Conservation (phyloP, 805 yeast species). For the Cyberlindnera mrakii region DNA sequence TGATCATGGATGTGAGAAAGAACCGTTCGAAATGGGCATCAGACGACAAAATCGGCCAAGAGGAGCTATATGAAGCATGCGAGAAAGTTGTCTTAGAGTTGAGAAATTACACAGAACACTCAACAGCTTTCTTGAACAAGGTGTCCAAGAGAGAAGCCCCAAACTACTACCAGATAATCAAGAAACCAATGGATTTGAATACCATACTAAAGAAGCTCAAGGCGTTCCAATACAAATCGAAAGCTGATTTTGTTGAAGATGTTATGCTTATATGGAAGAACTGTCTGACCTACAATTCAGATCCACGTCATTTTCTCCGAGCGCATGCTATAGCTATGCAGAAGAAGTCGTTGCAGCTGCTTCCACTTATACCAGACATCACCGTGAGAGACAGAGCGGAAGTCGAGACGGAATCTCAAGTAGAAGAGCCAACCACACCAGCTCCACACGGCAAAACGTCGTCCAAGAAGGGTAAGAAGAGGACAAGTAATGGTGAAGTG, state of each 20-base stretch:
- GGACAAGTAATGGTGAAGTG: slow-evolving; percentile 30
- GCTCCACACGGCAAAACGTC: slow-evolving; percentile 24
- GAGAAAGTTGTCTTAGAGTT: slow-evolving; percentile 90
- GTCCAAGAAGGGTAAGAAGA: slow-evolving; percentile 34
- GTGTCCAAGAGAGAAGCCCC: slow-evolving; percentile 99
- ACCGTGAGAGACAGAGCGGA: slow-evolving; percentile 67
- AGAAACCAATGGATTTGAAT: slow-evolving; percentile 93
- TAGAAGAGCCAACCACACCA: slow-evolving; percentile 21
- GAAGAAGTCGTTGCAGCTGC: slow-evolving; percentile 68
- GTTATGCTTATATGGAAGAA: slow-evolving; percentile 93
- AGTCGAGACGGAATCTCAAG: slow-evolving; percentile 43
- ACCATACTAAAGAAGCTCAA: slow-evolving; percentile 90
- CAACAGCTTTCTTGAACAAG: slow-evolving; percentile 89
- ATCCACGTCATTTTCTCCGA: slow-evolving; percentile 86
- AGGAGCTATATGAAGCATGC: slow-evolving; percentile 94
- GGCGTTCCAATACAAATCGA: slow-evolving; percentile 72
- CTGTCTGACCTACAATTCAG: slow-evolving; percentile 88
- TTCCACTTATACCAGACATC: slow-evolving; percentile 88
- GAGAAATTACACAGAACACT: slow-evolving; percentile 90
- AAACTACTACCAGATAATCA: slow-evolving; percentile 83
- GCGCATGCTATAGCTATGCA: slow-evolving; percentile 96
- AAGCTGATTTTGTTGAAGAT: slow-evolving; percentile 90
- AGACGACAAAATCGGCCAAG: slow-evolving; percentile 93
- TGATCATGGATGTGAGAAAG: slow-evolving; percentile 88
- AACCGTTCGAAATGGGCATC: slow-evolving; percentile 97